Conservation (phyloP, 768 basidiomycete species). For the Galerina sulciceps region DNA sequence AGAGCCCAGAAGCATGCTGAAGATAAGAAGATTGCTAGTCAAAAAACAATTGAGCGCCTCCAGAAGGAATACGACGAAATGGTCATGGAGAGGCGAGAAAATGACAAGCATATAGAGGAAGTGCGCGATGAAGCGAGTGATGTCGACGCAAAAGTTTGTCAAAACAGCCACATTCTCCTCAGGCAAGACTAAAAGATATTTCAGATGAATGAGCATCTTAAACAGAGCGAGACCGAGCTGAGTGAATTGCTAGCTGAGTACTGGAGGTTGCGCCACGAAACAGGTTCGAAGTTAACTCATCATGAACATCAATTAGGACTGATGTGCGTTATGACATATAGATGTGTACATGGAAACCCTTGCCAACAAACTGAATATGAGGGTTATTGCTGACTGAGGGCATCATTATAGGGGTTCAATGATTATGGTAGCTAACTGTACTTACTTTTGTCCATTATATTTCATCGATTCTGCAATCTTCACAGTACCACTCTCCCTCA, state of each 20-base stretch:
- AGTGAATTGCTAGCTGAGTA: constrained; percentile 83
- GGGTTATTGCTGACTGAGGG: constrained; percentile 29
- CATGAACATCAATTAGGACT: constrained; percentile 1
- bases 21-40: constrained; percentile 76
- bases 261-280: constrained; percentile 77
- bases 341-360: constrained; percentile 89
- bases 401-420: neutral
- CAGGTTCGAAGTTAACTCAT: constrained; percentile 49
- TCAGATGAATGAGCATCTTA: constrained; percentile 79
- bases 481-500: constrained; percentile 74
- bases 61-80: constrained; percentile 82
- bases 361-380: constrained; percentile 78
- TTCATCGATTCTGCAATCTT: constrained; percentile 56
- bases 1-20: constrained; percentile 80
- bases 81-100: constrained; percentile 74
- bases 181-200: neutral
- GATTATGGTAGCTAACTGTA: too few relatives aligned
- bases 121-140: constrained; percentile 71
- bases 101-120: constrained; percentile 80
- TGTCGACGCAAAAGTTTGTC: constrained; percentile 65
- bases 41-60: constrained; percentile 74
- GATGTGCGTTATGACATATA: constrained; percentile 26
- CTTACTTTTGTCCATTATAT: constrained; percentile 1
- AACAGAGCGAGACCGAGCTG: constrained; percentile 76
- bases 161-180: neutral